phyloP scores from a whole-genome alignment of 352 stramenopile species.

The Pythium periplocum region DNA sequence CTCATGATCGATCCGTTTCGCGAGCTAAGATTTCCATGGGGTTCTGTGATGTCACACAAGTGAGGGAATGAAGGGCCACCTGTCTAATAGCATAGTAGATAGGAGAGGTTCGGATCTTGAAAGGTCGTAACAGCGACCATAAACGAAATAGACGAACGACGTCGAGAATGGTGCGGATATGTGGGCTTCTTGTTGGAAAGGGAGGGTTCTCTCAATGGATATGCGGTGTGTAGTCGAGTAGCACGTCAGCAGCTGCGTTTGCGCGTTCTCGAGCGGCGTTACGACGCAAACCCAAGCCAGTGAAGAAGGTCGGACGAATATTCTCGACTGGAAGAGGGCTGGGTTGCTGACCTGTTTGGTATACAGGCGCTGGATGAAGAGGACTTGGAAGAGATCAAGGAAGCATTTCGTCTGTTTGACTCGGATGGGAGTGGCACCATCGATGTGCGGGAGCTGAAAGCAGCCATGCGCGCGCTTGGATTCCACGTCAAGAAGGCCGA shows the following conservation, averaged over 20 bases:
- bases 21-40: too few species aligned
- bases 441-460: slow-evolving; percentile 92
- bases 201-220: too few species aligned
- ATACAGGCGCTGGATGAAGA: slow-evolving; percentile 81
- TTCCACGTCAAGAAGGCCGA: slow-evolving; percentile 93
- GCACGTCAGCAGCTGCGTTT: slow-evolving; percentile 18
- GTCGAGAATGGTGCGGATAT: not conserved
- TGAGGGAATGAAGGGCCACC: slow-evolving; percentile 1
- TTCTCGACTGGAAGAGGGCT: not conserved
- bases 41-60: not conserved
- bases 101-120: slow-evolving; percentile 11
- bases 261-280: slow-evolving; percentile 19
- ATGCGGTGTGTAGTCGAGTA: not conserved
- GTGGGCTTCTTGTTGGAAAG: too few species aligned
- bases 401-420: slow-evolving; percentile 94
- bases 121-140: slow-evolving; percentile 9
- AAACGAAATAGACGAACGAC: too few species aligned
- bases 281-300: slow-evolving; percentile 26
- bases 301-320: slow-evolving; percentile 47
- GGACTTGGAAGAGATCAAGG: slow-evolving; percentile 90
- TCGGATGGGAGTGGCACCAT: slow-evolving; percentile 88
- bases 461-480: slow-evolving; percentile 90
- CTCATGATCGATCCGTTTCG: slow-evolving; percentile 1
- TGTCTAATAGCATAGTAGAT: too few species aligned
- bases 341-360: not conserved